Conservation (phyloP, 257 asterid genomes). For the Salvia hispanica region DNA sequence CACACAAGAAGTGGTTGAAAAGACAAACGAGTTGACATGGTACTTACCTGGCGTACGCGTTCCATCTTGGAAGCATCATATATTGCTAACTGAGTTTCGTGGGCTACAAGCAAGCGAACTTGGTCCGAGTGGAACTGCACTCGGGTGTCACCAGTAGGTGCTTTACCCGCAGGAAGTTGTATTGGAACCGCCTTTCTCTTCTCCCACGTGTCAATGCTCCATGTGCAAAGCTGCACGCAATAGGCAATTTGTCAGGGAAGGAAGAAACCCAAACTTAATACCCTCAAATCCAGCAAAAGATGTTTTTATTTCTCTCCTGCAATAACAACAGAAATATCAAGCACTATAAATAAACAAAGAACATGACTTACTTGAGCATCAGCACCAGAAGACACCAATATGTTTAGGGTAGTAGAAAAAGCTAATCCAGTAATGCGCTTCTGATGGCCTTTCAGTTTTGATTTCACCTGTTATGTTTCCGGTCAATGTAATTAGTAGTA, state of each 20-base stretch:
- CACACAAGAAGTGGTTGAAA: not conserved
- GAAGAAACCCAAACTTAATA: not conserved
- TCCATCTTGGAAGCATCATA: slow-evolving; percentile 94
- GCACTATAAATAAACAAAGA: slow-evolving; percentile 6
- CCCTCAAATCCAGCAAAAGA: slow-evolving; percentile 14
- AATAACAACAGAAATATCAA: slow-evolving; percentile 1
- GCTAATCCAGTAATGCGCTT: slow-evolving; percentile 92
- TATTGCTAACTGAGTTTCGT: slow-evolving; percentile 86
- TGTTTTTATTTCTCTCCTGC: not conserved
- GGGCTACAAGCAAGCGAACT: slow-evolving; percentile 79
- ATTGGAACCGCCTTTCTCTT: slow-evolving; percentile 75
- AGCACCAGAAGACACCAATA: slow-evolving; percentile 95
- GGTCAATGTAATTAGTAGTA: slow-evolving; percentile 17
- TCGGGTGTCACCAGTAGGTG: slow-evolving; percentile 86
- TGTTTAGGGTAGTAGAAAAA: slow-evolving; percentile 77
- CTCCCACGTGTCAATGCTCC: slow-evolving; percentile 99
- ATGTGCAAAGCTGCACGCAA: slow-evolving; percentile 66
- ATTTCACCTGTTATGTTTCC: slow-evolving; percentile 59
- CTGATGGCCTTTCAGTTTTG: slow-evolving; percentile 85
- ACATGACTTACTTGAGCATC: slow-evolving; percentile 77
- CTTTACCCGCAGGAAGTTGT: slow-evolving; percentile 88
- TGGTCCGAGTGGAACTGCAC: slow-evolving; percentile 92
- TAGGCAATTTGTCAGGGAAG: slow-evolving; percentile 13
- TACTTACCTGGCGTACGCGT: slow-evolving; percentile 77
- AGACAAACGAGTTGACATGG: slow-evolving; percentile 1